Evolutionary conservation across 2,329 filamentous ascomycete genomes (phyloP), one percentile per base, ranked within the genome.

Genomic region (Monilinia polystroma): DNA sequence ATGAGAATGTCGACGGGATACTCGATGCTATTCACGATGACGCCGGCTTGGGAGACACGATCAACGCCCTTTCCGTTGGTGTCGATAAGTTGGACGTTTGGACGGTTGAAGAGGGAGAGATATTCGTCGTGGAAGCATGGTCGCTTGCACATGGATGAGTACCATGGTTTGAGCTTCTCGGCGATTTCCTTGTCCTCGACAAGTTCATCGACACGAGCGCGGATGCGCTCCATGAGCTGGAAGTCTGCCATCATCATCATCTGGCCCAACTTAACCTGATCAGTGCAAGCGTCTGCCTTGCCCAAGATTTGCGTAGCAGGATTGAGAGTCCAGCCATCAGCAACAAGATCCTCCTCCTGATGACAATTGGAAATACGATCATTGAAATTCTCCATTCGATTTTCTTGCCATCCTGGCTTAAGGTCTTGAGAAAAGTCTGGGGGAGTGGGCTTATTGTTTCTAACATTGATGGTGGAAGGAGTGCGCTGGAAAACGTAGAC

Each of bases 381-480:
- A n/a, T 63, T 63, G 51, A 66, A 66, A 35, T 66, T 66, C 10
- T 66, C 64, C 64, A 66, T 66, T 38, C 64, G 56, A 47, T 63
- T 14, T 41, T 63, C 49, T 49, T 66, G 64, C 64, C 64, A 66
- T 23, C 64, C 57, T 3, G 64, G 57, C 55, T 69, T 70, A 23
- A 68, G 72, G 7, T 70, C 55, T 5, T 67, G 63, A 60, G 68
- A 67, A 18, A 66, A 67, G n/a, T 59, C 38, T 23, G 69, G 66
- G 2, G 81, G 78, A 3, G 87, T 79, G 0, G 79, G 75, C 1
- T 74, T 76, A 66, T 87, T 85, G 3, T 76, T 68, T 20, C 85
- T 82, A 4, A 85, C 84, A 2, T 85, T 79, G 7, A 87, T 75
- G 83, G 85, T 88, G 70, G 87, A 87, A 0, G 85, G 83, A 0